phyloP scores from a whole-genome alignment of 371 early-diverging fungal genomes.

The Lichtheimia corymbifera region DNA sequence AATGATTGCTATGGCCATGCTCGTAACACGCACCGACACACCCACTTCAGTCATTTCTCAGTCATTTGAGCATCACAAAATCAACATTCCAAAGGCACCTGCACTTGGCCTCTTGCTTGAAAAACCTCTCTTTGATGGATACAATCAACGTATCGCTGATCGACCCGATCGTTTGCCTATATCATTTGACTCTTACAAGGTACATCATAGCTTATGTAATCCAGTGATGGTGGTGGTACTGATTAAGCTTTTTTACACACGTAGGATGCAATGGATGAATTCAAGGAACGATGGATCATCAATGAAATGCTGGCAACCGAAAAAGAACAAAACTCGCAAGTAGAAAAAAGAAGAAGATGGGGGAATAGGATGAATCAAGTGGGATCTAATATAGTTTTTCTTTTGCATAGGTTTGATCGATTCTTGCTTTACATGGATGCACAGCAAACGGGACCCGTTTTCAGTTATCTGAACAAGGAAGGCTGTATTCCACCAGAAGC shows the following conservation, averaged over 20 bases:
- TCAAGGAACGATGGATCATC: constrained; percentile 84
- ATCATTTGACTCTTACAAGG: constrained; percentile 52
- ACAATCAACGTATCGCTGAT: constrained; percentile 51
- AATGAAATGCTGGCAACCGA: constrained; percentile 76
- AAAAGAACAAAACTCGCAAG: constrained; percentile 48
- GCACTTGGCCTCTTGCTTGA: constrained; percentile 94
- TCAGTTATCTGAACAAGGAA: constrained; percentile 42
- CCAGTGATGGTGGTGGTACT: constrained; percentile 2
- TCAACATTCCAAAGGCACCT: constrained; percentile 99
- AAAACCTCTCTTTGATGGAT: constrained; percentile 68
- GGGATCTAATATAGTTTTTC: not conserved
- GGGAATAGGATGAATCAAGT: too few relatives aligned
- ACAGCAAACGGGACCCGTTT: constrained; percentile 36
- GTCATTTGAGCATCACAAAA: constrained; percentile 61
- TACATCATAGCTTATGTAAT: constrained; percentile 11
- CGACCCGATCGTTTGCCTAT: constrained; percentile 30
- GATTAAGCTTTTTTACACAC: constrained; percentile 14
- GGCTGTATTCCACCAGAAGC: constrained; percentile 36
- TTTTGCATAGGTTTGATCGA: constrained; percentile 59
- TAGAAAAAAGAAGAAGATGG: not conserved
- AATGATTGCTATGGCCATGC: constrained; percentile 93
- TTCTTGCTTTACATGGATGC: constrained; percentile 72
- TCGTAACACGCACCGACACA: constrained; percentile 74
- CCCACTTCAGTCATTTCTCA: constrained; percentile 64
- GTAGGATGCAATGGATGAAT: constrained; percentile 73